Conservation (phyloP, 192 early-diverging fungal genomes). For the Coemansia sp. region DNA sequence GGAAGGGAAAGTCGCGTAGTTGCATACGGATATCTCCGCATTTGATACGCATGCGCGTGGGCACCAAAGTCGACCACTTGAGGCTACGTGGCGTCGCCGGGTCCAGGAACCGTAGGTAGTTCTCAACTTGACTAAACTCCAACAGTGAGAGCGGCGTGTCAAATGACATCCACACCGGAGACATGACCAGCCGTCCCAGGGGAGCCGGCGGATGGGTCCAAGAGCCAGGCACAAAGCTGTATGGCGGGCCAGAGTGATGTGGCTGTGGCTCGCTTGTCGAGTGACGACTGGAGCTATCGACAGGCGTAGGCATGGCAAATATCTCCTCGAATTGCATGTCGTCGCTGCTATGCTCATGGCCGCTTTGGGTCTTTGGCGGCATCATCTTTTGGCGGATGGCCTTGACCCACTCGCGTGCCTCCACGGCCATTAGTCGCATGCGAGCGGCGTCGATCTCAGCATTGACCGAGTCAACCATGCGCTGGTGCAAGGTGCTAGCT, state of each 20-base stretch:
- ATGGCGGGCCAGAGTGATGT: constrained; percentile 34
- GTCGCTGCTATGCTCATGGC: not conserved
- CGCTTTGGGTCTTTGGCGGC: constrained; percentile 12
- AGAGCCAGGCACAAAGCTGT: constrained; percentile 40
- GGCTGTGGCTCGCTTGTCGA: constrained; percentile 14
- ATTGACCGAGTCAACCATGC: constrained; percentile 22
- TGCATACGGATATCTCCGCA: constrained; percentile 53
- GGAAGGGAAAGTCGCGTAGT: constrained; percentile 59
- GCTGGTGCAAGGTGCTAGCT: constrained; percentile 17
- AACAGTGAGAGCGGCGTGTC: constrained; percentile 50
- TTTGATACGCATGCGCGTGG: constrained; percentile 50
- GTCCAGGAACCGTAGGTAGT: constrained; percentile 56
- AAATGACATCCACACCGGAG: constrained; percentile 41
- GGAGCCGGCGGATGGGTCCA: constrained; percentile 55
- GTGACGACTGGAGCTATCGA: not conserved
- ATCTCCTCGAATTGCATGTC: constrained; percentile 50
- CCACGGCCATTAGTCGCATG: constrained; percentile 39
- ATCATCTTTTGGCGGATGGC: constrained; percentile 52
- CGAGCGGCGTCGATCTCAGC: constrained; percentile 44
- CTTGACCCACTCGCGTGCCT: constrained; percentile 50
- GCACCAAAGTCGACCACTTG: constrained; percentile 53
- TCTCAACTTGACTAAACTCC: constrained; percentile 49
- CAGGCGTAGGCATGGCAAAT: constrained; percentile 30
- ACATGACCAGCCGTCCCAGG: constrained; percentile 46
- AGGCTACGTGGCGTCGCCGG: constrained; percentile 47